These are phyloP conservation scores for Dictyostelium firmibasis DNA, from an alignment of 78 protist species.

Conservation along the genomic window DNA sequence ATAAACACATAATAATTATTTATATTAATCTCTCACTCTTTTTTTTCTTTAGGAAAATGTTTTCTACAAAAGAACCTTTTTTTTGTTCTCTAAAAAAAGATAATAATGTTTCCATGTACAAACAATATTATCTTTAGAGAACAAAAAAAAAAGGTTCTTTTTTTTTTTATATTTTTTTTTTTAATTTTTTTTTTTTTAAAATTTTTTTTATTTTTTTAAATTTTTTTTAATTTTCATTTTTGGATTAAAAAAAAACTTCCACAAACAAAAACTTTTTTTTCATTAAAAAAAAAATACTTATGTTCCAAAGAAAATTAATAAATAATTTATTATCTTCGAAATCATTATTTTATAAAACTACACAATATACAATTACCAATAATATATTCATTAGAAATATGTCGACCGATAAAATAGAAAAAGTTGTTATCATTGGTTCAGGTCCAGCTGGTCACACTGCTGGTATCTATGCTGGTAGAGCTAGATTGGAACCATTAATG, in stretches of 20 bases:
- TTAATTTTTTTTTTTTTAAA: neutral
- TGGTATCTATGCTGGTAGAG: constrained; percentile 91
- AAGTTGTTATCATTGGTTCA: constrained; percentile 89
- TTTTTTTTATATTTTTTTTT: neutral
- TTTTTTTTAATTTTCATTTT: no score
- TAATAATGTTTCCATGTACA: no score
- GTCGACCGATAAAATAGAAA: constrained; percentile 35
- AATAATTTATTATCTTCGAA: neutral
- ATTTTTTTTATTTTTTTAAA: no score
- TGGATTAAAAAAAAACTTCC: no score
- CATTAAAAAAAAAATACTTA: neutral
- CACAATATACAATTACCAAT: neutral
- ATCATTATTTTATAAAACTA: neutral
- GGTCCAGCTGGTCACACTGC: constrained; percentile 96
- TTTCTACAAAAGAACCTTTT: no score
- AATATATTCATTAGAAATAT: neutral
- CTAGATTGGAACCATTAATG: constrained; percentile 56
- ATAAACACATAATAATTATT: no score
- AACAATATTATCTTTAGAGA: no score
- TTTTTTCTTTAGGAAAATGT: no score
- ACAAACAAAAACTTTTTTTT: no score
- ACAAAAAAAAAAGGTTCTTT: no score
- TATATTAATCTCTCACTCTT: no score
- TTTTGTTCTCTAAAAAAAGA: no score
- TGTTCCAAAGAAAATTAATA: neutral